These are phyloP conservation scores for Aspergillus fischeri DNA, from an alignment of 2,329 filamentous ascomycete genomes.

Conservation along the genomic window DNA sequence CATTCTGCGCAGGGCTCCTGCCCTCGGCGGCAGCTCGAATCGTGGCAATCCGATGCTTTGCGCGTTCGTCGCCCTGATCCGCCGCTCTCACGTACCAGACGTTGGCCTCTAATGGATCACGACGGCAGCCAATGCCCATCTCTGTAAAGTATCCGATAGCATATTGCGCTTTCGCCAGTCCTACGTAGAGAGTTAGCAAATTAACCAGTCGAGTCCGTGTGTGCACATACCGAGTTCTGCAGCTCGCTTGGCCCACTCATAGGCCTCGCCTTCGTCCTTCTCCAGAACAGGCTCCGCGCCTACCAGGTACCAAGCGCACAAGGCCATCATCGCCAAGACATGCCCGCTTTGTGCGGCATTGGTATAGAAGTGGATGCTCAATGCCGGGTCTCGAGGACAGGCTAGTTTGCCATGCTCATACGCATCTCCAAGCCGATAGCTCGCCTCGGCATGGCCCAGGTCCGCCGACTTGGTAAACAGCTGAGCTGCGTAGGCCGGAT, in stretches of 20 bases:
- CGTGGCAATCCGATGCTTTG: constrained; percentile 77
- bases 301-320: constrained; percentile 98
- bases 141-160: constrained; percentile 96
- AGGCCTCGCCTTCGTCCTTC: constrained; percentile 93
- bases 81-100: constrained; percentile 98
- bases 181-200: constrained; percentile 22
- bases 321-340: constrained; percentile 89
- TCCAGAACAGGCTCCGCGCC: constrained; percentile 88
- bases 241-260: constrained; percentile 88
- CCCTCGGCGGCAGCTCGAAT: constrained; percentile 77
- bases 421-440: constrained; percentile 85
- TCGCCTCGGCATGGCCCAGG: constrained; percentile 80
- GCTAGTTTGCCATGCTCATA: constrained; percentile 88
- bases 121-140: constrained; percentile 93
- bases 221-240: constrained; percentile 71
- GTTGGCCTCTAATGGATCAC: constrained; percentile 93
- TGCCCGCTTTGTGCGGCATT: constrained; percentile 81
- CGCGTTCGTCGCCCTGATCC: constrained; percentile 84
- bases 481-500: constrained; percentile 85
- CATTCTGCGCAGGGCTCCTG: constrained; percentile 29
- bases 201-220: not conserved
- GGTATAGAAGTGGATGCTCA: constrained; percentile 97
- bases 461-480: constrained; percentile 93
- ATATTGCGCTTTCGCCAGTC: constrained; percentile 71
- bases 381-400: constrained; percentile 83